Base-by-base conservation (phyloP, 2,329 filamentous ascomycete genomes). In the Trichoderma harzianum region DNA sequence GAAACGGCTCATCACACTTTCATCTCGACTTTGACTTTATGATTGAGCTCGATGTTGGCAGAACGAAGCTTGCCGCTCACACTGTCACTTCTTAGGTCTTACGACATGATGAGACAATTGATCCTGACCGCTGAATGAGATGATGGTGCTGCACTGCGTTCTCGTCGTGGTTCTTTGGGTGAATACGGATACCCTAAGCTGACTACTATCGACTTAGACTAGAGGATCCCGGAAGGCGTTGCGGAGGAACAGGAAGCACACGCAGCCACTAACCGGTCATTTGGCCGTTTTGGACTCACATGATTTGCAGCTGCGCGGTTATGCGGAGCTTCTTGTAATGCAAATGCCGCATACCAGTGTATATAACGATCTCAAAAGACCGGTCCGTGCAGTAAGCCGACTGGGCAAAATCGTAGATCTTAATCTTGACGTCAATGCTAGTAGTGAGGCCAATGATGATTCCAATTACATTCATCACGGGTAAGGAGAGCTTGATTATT, bases 391-490 rank as follows among this genome's bases (percentile, higher is more conserved):
- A 39, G 14, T 39, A 1, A 39, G 36, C 16, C 16, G 16, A 18
- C 36, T 39, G 16, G 7, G 14, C 36, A 39, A 18, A 39, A 16
- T 18, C 7, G 16, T 39, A 18, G 16, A 39, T 39, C 16, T 18
- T 39, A 39, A 7, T 39, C 16, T 39, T 0, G 0, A 18, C 3
- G 16, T 18, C 16, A 39, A 39, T 39, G 1, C 16, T 39, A 0
- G 3, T 39, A 18, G 16, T 39, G 16, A 39, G 7, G 36, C 7
- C 36, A 39, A 18, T 18, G 36, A 39, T 18, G 16, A 18, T 18
- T 39, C 16, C 1, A 39, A 18, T 0, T 0, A 39, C 7, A 0
- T 18, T 18, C 16, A 39, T 18, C 7, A 39, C 16, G 1, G 7
- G 16, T 18, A 39, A 18, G 36, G 7, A 39, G 16, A 39, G 7